These are phyloP conservation scores for Blepharisma stoltei DNA, from an alignment of 73 alveolate species.

Conservation along the genomic window DNA sequence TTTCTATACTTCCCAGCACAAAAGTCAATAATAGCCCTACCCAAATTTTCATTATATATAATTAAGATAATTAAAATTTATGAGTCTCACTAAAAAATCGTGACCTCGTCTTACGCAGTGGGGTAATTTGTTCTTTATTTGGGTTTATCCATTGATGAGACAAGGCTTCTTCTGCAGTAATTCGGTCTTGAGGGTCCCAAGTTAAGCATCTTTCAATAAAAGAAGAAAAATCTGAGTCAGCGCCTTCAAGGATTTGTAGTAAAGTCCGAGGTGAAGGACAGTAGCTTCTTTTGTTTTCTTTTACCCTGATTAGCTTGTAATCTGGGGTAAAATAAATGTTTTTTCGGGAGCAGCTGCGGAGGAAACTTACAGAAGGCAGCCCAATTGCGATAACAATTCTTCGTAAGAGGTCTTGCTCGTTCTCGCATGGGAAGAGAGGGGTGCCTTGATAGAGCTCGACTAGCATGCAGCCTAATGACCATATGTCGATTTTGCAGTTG, in stretches of 20 bases:
- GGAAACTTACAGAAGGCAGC: slow-evolving; percentile 6
- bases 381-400: neutral
- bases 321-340: slow-evolving; percentile 3
- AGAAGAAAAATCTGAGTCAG: neutral
- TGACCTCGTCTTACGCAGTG: no score
- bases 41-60: no score
- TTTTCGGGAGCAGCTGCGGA: neutral
- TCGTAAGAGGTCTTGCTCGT: neutral
- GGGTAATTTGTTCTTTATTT: no score
- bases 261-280: neutral
- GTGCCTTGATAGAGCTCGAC: slow-evolving; percentile 26
- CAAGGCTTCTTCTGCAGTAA: slow-evolving; percentile 54
- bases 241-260: neutral
- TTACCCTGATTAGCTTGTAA: neutral
- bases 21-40: no score
- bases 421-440: slow-evolving; percentile 28
- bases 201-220: slow-evolving; percentile 41
- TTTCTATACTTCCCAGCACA: no score
- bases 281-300: neutral
- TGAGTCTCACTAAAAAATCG: no score
- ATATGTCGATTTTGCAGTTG: slow-evolving; percentile 25
- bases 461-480: slow-evolving; percentile 31
- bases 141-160: slow-evolving; percentile 41
- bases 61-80: no score
- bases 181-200: slow-evolving; percentile 38